Base-by-base conservation (phyloP, 345 rosid species). In the Linum usitatissimum region DNA sequence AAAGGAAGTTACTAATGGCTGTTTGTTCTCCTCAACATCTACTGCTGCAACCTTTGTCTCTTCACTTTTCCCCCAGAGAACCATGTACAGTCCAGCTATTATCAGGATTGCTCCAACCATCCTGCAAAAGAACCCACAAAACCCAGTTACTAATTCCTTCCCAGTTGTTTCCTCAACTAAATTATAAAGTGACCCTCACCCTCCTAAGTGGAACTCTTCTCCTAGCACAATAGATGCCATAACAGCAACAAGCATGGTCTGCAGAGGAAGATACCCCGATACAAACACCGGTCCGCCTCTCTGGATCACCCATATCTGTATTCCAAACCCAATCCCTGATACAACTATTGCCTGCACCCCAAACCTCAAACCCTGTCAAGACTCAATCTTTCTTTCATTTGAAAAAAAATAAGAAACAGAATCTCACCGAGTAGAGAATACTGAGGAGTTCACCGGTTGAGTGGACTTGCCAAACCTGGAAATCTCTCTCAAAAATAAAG, bases 201-300 rank as follows among this genome's bases (percentile, higher is more conserved):
- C 87, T 75, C 87, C 87, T 55, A 81, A 75, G 74, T 72, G 76
- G 56, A 86, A 84, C 54, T 78, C 84, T 77, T 83, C 93, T n/a
- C 80, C 79, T 69, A 83, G 69, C 60, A 77, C 79, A 63, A 80
- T 19, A 20, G 81, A 67, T 6, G 84, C 87, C 77, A 77, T 66
- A 56, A 83, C 2, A 61, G 87, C 93, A 57, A 83, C 85, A 13
- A 86, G 73, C 70, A 86, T 68, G 31, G 87, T 82, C 68, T 82
- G 89, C 36, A 82, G 38, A 64, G 86, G 89, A 59, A 84, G 56
- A 63, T 84, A 82, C 40, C 83, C 80, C 36, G 87, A 82, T 65
- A 84, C 77, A 79, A 86, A 84, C 59, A 82, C 78, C 13, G 89
- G 87, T 28, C 93, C 89, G 64, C 78, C 87, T 66, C 79, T 76